A percentile compares a stretch with the other conserved stretches of the same genome.
These are phyloP conservation scores for Paracoccidioides brasiliensis DNA, from an alignment of 2,329 filamentous ascomycete genomes.

Conservation along the genomic window DNA sequence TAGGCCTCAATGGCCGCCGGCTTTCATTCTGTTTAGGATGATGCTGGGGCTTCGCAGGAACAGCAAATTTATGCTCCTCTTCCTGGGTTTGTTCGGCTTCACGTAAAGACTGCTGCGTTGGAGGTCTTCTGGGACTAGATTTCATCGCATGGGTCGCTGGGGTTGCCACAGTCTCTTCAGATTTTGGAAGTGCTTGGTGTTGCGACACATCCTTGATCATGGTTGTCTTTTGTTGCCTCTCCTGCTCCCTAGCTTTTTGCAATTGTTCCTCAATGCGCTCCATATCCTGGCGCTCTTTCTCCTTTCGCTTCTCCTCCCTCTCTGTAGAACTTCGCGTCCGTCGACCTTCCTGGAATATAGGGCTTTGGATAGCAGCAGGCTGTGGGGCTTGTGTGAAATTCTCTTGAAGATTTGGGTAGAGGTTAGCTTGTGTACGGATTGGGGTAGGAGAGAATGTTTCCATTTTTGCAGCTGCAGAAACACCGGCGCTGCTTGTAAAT, in stretches of 20 bases:
- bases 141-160: constrained; percentile 8
- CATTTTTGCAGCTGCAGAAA: constrained; percentile 45
- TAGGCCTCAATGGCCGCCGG: constrained; percentile 32
- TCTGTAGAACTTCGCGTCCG: constrained; percentile 48
- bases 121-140: constrained; percentile 15
- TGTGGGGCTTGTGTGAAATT: constrained; percentile 11
- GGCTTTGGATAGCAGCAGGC: constrained; percentile 18
- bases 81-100: constrained; percentile 21
- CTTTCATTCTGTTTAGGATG: constrained; percentile 23
- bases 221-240: constrained; percentile 19
- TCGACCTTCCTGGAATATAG: constrained; percentile 27
- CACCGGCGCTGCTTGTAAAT: constrained; percentile 58
- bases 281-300: constrained; percentile 13
- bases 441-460: constrained; percentile 38
- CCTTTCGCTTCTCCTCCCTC: constrained; percentile 33
- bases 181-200: constrained; percentile 21
- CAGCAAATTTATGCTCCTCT: constrained; percentile 16
- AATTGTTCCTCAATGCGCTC: constrained; percentile 26
- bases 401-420: constrained; percentile 17
- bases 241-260: constrained; percentile 22
- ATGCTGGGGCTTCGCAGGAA: constrained; percentile 15
- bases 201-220: constrained; percentile 23
- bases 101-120: constrained; percentile 17
- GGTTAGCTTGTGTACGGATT: constrained; percentile 17
- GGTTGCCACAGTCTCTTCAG: constrained; percentile 13